Evolutionary conservation across 441 rosid genomes (phyloP).

Genomic region (Cnidoscolus chayamansa): DNA sequence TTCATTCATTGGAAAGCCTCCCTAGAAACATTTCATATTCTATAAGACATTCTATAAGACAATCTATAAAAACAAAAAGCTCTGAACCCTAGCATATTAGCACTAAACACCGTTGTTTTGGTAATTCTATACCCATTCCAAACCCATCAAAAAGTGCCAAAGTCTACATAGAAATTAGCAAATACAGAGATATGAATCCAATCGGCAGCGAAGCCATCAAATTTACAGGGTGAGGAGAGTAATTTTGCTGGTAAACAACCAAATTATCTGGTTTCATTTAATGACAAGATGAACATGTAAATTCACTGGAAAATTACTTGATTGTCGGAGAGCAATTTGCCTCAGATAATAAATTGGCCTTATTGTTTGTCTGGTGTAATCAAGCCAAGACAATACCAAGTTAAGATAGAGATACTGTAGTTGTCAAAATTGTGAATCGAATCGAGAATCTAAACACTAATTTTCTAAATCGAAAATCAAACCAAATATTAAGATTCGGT

Average conservation of each 20-base stretch:
- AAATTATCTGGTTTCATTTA: neutral
- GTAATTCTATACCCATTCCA: neutral
- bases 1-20: neutral
- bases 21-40: neutral
- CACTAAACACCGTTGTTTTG: neutral
- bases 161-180: neutral
- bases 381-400: too few species aligned
- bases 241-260: neutral
- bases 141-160: neutral
- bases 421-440: too few species aligned
- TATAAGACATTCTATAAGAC: too few species aligned
- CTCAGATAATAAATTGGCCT: neutral
- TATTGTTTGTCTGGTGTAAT: too few species aligned
- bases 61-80: neutral
- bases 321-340: neutral
- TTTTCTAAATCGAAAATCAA: too few species aligned
- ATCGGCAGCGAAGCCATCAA: neutral
- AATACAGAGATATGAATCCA: neutral
- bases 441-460: too few species aligned
- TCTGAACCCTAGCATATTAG: neutral
- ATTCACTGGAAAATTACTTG: neutral
- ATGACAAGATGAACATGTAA: neutral
- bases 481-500: too few species aligned
- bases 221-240: neutral
- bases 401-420: too few species aligned